A percentile compares a stretch with the other conserved stretches of the same genome.
phyloP scores from a whole-genome alignment of 2,329 filamentous ascomycete genomes.

The Paecilomyces formosus region DNA sequence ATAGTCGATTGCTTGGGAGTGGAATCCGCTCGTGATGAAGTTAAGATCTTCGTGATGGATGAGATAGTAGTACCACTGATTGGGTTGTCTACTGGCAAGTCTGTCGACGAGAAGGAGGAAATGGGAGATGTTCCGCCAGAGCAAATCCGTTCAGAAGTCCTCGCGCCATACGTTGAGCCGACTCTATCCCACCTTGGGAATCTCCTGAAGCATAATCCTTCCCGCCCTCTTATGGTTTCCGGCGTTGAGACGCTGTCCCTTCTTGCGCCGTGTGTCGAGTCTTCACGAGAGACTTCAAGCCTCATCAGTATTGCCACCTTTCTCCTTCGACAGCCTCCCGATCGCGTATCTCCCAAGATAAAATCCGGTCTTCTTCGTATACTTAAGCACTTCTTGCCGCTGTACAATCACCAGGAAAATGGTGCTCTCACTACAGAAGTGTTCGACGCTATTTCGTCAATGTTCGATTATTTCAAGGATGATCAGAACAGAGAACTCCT shows the following conservation, averaged over 20 bases:
- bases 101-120: constrained; percentile 45
- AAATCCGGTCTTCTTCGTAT: constrained; percentile 77
- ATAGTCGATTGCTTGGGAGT: constrained; percentile 66
- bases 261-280: constrained; percentile 62
- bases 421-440: constrained; percentile 55
- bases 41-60: constrained; percentile 72
- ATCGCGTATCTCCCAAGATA: constrained; percentile 71
- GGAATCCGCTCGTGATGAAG: constrained; percentile 72
- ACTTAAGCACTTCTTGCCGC: constrained; percentile 69
- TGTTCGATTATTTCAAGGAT: constrained; percentile 90
- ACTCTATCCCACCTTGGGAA: constrained; percentile 51
- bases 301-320: constrained; percentile 74
- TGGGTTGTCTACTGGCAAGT: constrained; percentile 48
- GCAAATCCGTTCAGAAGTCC: constrained; percentile 27
- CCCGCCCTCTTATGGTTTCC: constrained; percentile 69
- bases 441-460: constrained; percentile 65
- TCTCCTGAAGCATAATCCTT: constrained; percentile 51
- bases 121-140: constrained; percentile 32
- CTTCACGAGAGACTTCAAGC: constrained; percentile 58
- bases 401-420: constrained; percentile 53
- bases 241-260: constrained; percentile 74
- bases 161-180: constrained; percentile 54
- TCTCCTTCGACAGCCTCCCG: constrained; percentile 75
- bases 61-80: constrained; percentile 65
- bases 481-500: constrained; percentile 66